phyloP scores from a whole-genome alignment of 2,329 filamentous ascomycete species.

The Xylariaceae sp. region DNA sequence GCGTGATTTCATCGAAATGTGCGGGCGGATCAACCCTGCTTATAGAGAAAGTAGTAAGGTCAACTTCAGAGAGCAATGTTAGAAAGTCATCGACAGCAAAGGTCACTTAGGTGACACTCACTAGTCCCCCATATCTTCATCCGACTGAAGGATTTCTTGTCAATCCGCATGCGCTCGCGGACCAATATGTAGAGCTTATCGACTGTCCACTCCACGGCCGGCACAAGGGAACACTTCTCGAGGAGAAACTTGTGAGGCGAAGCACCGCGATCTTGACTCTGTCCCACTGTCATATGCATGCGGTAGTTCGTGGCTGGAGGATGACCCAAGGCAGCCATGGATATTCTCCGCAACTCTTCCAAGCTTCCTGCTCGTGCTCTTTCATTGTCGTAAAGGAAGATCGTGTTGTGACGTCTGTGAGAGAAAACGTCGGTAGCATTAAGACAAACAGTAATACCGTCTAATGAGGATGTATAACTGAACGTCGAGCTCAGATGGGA shows the following conservation, averaged over 20 bases:
- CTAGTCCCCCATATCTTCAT: slow-evolving; percentile 54
- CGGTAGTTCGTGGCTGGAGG: slow-evolving; percentile 30
- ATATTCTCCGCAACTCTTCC: slow-evolving; percentile 30
- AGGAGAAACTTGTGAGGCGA: slow-evolving; percentile 47
- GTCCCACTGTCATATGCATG: slow-evolving; percentile 57
- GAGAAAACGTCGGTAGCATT: slow-evolving; percentile 42
- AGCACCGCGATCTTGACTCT: slow-evolving; percentile 44
- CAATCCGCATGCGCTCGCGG: slow-evolving; percentile 38
- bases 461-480: slow-evolving; percentile 7
- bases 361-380: slow-evolving; percentile 24
- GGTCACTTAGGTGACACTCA: slow-evolving; percentile 4
- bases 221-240: slow-evolving; percentile 47
- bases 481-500: slow-evolving; percentile 29
- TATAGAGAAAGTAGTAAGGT: slow-evolving; percentile 28
- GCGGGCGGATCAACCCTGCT: slow-evolving; percentile 9
- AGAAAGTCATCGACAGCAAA: neutral
- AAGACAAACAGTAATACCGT: slow-evolving; percentile 31
- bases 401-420: slow-evolving; percentile 46
- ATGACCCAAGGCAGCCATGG: slow-evolving; percentile 37
- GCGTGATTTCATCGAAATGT: slow-evolving; percentile 16
- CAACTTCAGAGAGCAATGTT: slow-evolving; percentile 27
- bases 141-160: slow-evolving; percentile 33
- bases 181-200: slow-evolving; percentile 48
- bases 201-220: slow-evolving; percentile 44
- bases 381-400: slow-evolving; percentile 39